Evolutionary conservation across 495 filamentous ascomycete genomes (phyloP).

Genomic region (Niebla homalea): DNA sequence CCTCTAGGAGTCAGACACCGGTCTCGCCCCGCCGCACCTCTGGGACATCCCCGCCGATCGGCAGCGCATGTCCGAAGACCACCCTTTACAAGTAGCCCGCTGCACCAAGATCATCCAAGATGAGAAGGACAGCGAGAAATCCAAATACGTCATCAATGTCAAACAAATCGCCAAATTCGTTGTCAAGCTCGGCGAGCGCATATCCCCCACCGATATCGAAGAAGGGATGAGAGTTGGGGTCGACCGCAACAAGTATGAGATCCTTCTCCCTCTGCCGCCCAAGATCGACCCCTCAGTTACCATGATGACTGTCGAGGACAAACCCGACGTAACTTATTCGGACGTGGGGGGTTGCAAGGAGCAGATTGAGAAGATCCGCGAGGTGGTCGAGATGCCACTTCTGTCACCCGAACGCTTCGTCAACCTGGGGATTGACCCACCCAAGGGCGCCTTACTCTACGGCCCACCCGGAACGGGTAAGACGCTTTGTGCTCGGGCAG

Average conservation of each 20-base stretch:
- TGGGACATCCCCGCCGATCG: slow-evolving; percentile 98
- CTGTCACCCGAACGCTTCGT: slow-evolving; percentile 95
- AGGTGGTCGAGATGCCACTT: slow-evolving; percentile 96
- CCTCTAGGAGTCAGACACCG: slow-evolving; percentile 86
- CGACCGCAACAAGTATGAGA: slow-evolving; percentile 98
- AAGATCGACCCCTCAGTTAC: slow-evolving; percentile 99
- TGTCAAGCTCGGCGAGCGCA: slow-evolving; percentile 91
- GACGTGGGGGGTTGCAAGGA: slow-evolving; percentile 99
- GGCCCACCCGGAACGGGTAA: slow-evolving; percentile 96
- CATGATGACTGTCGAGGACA: slow-evolving; percentile 99
- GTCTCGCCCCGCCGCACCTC: slow-evolving; percentile 91
- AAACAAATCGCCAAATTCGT: slow-evolving; percentile 99
- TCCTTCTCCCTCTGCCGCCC: slow-evolving; percentile 87
- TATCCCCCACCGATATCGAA: slow-evolving; percentile 96
- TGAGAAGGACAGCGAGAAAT: slow-evolving; percentile 93
- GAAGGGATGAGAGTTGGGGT: slow-evolving; percentile 98
- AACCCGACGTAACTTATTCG: slow-evolving; percentile 97
- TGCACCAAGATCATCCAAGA: slow-evolving; percentile 99
- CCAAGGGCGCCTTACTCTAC: slow-evolving; percentile 93
- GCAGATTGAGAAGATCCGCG: slow-evolving; percentile 95
- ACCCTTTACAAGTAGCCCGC: slow-evolving; percentile 90
- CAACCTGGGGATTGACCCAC: slow-evolving; percentile 93
- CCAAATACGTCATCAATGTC: slow-evolving; percentile 99
- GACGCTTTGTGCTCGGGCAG: slow-evolving; percentile 91
- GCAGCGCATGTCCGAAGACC: slow-evolving; percentile 96